These are phyloP conservation scores for Aspergillus bertholletiae DNA, from an alignment of 495 filamentous ascomycete species.

Conservation along the genomic window DNA sequence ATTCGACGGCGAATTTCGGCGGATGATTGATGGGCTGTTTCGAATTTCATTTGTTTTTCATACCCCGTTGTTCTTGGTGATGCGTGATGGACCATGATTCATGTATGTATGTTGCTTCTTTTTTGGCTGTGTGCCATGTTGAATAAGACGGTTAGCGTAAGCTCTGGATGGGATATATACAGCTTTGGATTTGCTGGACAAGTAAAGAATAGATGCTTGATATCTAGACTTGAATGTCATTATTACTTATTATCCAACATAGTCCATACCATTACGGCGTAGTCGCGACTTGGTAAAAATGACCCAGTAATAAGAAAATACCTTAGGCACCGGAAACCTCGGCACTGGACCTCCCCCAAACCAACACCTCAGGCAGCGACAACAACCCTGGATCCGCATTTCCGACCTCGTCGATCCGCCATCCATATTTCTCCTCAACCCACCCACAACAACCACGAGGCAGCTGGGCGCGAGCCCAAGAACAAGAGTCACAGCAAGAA, in stretches of 20 bases:
- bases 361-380: slow-evolving; percentile 9
- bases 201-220: not conserved
- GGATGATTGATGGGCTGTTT: slow-evolving; percentile 9
- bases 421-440: not conserved
- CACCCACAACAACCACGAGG: not conserved
- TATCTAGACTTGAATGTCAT: not conserved
- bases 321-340: not conserved
- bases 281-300: too few relatives aligned
- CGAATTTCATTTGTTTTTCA: slow-evolving; percentile 10
- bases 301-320: too few relatives aligned
- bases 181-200: not conserved
- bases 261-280: too few relatives aligned
- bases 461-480: not conserved
- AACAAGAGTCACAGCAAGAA: not conserved
- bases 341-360: too few relatives aligned
- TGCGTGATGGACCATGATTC: slow-evolving; percentile 27
- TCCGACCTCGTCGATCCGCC: too few relatives aligned
- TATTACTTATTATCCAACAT: not conserved
- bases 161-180: not conserved
- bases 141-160: slow-evolving; percentile 1
- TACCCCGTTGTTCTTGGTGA: slow-evolving; percentile 14
- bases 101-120: slow-evolving; percentile 14
- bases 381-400: not conserved
- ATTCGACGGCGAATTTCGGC: not conserved
- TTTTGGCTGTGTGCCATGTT: not conserved